phyloP scores from a whole-genome alignment of 805 yeast species.

The Teunomyces cretensis region DNA sequence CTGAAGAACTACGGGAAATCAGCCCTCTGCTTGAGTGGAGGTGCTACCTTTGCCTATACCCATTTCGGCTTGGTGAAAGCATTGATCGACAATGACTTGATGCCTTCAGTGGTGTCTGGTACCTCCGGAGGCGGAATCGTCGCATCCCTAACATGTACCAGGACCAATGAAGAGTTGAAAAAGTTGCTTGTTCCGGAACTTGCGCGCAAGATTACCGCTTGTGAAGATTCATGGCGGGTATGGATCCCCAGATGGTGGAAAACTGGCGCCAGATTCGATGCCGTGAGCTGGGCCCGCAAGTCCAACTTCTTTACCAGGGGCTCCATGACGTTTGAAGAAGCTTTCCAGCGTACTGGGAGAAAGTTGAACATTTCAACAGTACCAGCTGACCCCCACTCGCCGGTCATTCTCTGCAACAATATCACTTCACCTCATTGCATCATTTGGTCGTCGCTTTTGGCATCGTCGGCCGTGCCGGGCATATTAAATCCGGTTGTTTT shows the following conservation, averaged over 20 bases:
- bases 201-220: conserved; percentile 65
- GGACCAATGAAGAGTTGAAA: conserved; percentile 65
- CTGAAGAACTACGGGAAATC: conserved; percentile 68
- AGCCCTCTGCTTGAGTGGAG: conserved; percentile 74
- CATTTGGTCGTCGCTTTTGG: conserved; percentile 76
- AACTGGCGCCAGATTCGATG: conserved; percentile 79
- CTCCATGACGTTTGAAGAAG: conserved; percentile 69
- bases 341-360: conserved; percentile 66
- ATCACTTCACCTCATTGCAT: conserved; percentile 78
- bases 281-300: conserved; percentile 71
- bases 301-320: conserved; percentile 71
- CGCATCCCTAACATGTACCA: conserved; percentile 68
- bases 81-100: conserved; percentile 59
- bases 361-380: conserved; percentile 73
- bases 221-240: conserved; percentile 58
- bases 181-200: conserved; percentile 58
- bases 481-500: conserved; percentile 75
- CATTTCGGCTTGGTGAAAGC: conserved; percentile 80
- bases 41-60: conserved; percentile 74
- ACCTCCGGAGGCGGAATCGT: conserved; percentile 81
- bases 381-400: conserved; percentile 80
- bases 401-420: conserved; percentile 74
- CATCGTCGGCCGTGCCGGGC: conserved; percentile 84
- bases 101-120: conserved; percentile 72
- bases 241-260: conserved; percentile 67